Percentiles rank a stretch among this genome's conserved stretches.
Evolutionary conservation across 1,284 basidiomycete genomes (phyloP).

Genomic region (Cryptococcus deneoformans): DNA sequence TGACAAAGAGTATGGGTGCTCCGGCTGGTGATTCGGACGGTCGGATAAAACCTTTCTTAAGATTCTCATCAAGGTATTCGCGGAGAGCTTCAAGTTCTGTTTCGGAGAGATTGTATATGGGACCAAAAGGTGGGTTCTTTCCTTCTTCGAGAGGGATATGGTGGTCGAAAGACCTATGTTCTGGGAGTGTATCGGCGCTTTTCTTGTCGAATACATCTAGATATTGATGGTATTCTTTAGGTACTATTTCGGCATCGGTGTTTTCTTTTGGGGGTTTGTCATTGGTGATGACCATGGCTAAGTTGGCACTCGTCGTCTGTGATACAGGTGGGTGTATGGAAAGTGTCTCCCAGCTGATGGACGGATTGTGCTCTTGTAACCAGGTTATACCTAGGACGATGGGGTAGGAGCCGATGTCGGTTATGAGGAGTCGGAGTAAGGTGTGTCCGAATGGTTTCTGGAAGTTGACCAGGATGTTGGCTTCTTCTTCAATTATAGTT

Average conservation of each 20-base stretch:
- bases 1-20: not conserved
- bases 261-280: not conserved
- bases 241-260: not conserved
- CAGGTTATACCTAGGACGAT: too few relatives aligned
- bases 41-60: not conserved
- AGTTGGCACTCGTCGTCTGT: not conserved
- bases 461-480: too few relatives aligned
- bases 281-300: not conserved
- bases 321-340: not conserved
- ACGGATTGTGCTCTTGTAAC: too few relatives aligned
- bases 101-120: not conserved
- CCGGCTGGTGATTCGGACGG: not conserved
- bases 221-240: not conserved
- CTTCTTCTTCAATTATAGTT: too few relatives aligned
- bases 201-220: not conserved
- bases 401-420: not conserved
- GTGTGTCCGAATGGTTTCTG: not conserved
- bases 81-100: not conserved
- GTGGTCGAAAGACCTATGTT: not conserved
- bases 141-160: not conserved
- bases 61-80: not conserved
- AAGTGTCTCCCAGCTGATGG: not conserved
- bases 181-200: not conserved
- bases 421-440: not conserved
- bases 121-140: not conserved